Percentiles rank a stretch among this genome's conserved stretches.
Evolutionary conservation across 2,329 filamentous ascomycete genomes (phyloP).

Genomic region (Sporothrix dimorphospora): DNA sequence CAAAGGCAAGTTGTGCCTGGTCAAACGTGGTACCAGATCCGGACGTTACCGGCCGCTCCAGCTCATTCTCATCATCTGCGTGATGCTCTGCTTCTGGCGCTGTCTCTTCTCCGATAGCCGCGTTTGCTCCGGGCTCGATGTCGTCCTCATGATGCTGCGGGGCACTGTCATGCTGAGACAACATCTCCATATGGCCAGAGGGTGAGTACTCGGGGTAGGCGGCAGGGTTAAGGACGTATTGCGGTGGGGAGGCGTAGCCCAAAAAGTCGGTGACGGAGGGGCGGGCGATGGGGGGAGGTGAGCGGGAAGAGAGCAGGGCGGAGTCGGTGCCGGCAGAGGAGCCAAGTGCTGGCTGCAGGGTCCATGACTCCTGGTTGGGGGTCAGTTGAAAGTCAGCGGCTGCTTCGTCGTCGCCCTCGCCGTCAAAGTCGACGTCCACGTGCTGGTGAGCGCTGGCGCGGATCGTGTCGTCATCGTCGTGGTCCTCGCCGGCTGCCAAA

Average conservation of each 20-base stretch:
- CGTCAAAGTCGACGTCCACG: slow-evolving; percentile 39
- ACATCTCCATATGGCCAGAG: neutral
- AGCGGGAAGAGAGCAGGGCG: slow-evolving; percentile 15
- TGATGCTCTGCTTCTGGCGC: neutral
- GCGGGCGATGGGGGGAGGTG: slow-evolving; percentile 18
- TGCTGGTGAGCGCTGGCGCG: slow-evolving; percentile 44
- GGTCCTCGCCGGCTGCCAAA: slow-evolving; percentile 39
- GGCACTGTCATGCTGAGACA: neutral
- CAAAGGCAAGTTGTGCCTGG: slow-evolving; percentile 68
- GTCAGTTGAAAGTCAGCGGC: slow-evolving; percentile 33
- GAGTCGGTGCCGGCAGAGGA: slow-evolving; percentile 24
- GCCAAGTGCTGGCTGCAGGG: slow-evolving; percentile 33
- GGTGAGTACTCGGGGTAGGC: slow-evolving; percentile 11
- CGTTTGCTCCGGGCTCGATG: neutral
- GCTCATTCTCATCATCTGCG: neutral
- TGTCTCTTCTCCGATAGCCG: neutral
- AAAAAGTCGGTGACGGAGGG: slow-evolving; percentile 20
- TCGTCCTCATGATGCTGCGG: neutral
- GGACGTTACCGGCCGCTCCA: slow-evolving; percentile 51
- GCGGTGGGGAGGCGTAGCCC: slow-evolving; percentile 11
- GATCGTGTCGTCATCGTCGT: slow-evolving; percentile 45
- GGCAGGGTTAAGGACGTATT: neutral
- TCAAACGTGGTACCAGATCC: slow-evolving; percentile 65
- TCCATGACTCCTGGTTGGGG: slow-evolving; percentile 27
- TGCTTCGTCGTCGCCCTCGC: neutral